A percentile compares a stretch with the other conserved stretches of the same genome.
phyloP scores from a whole-genome alignment of 371 early-diverging fungal species.

The Mortierella sp. region DNA sequence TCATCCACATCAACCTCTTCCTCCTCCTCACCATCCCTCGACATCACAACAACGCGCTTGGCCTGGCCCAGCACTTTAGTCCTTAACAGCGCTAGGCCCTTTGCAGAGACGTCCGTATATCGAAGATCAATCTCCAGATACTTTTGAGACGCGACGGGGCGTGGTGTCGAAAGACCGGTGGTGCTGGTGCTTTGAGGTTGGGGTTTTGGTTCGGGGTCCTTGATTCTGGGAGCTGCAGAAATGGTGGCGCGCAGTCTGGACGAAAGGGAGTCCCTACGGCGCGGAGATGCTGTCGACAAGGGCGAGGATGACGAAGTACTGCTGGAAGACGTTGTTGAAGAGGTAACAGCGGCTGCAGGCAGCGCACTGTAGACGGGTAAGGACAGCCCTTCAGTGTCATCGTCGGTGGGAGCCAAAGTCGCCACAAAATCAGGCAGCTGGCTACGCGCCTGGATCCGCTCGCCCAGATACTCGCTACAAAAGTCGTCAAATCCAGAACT shows the following conservation, averaged over 20 bases:
- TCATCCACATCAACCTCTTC: constrained; percentile 13
- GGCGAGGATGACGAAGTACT: constrained; percentile 3
- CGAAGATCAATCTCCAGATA: constrained; percentile 54
- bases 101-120: constrained; percentile 44
- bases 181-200: neutral
- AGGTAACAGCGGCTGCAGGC: neutral
- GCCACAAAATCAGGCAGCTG: constrained; percentile 15
- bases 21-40: constrained; percentile 39
- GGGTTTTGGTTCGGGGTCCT: neutral
- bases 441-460: constrained; percentile 24
- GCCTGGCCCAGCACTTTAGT: constrained; percentile 17
- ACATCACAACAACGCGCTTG: constrained; percentile 35
- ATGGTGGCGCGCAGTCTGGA: neutral
- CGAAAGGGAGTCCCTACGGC: constrained; percentile 7
- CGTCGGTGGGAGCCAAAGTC: neutral
- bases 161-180: neutral
- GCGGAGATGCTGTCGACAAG: neutral
- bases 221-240: neutral
- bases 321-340: neutral
- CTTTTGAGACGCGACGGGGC: constrained; percentile 22
- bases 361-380: constrained; percentile 9
- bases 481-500: constrained; percentile 38
- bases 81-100: constrained; percentile 22
- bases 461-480: constrained; percentile 36
- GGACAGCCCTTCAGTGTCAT: neutral